Percentiles rank a stretch among this genome's conserved stretches.
Evolutionary conservation across 345 rosid species (phyloP).

Genomic region (Gossypium longicalyx): DNA sequence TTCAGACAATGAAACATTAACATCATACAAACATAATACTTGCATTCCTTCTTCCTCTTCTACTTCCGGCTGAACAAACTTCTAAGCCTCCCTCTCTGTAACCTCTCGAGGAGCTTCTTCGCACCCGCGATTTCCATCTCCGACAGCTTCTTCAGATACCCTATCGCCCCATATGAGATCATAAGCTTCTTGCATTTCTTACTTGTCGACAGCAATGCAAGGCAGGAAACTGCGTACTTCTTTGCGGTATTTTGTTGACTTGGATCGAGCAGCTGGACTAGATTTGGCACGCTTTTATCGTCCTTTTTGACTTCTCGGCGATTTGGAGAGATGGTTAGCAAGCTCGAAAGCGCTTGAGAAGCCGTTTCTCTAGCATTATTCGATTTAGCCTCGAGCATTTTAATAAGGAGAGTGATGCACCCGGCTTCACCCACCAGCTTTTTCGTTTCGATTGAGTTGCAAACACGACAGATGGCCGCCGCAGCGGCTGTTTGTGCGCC

Average conservation of each 20-base stretch:
- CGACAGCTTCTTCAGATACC: slow-evolving; percentile 78
- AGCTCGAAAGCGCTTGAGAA: slow-evolving; percentile 69
- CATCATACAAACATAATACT: not conserved
- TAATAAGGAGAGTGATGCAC: slow-evolving; percentile 64
- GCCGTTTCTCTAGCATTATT: slow-evolving; percentile 62
- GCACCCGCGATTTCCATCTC: slow-evolving; percentile 90
- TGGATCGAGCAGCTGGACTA: slow-evolving; percentile 84
- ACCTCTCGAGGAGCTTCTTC: slow-evolving; percentile 71
- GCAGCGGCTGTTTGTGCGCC: slow-evolving; percentile 89
- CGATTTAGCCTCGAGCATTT: slow-evolving; percentile 63
- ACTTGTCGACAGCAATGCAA: slow-evolving; percentile 56
- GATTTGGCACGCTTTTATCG: slow-evolving; percentile 64
- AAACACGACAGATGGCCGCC: slow-evolving; percentile 63
- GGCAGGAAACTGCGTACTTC: slow-evolving; percentile 71
- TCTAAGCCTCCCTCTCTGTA: slow-evolving; percentile 75
- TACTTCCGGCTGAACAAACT: slow-evolving; percentile 68
- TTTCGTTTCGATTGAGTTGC: slow-evolving; percentile 55
- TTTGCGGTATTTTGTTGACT: slow-evolving; percentile 78
- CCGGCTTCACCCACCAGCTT: slow-evolving; percentile 76
- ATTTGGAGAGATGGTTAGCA: slow-evolving; percentile 59
- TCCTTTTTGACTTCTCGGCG: slow-evolving; percentile 65
- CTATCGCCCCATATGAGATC: slow-evolving; percentile 93
- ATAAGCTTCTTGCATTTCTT: slow-evolving; percentile 89
- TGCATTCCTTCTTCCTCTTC: slow-evolving; percentile 2
- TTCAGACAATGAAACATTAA: slow-evolving; percentile 50